These are phyloP conservation scores for Guyanaporus albipodus DNA, from an alignment of 768 basidiomycete species.

Conservation along the genomic window DNA sequence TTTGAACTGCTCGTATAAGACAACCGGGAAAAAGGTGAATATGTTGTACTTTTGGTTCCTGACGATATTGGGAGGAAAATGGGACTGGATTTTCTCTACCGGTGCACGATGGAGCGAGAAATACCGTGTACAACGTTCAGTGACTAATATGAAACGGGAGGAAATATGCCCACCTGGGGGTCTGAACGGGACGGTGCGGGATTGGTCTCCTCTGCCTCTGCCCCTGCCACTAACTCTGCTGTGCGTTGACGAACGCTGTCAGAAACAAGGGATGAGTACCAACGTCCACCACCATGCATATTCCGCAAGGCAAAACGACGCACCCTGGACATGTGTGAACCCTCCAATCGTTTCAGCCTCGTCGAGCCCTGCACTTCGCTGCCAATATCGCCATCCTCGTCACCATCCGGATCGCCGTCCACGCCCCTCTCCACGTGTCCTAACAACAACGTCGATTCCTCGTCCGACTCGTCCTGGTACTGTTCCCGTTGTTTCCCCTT, in stretches of 20 bases:
- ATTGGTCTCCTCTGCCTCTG: slow-evolving; percentile 53
- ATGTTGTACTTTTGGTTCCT: slow-evolving; percentile 98
- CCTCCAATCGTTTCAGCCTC: slow-evolving; percentile 24
- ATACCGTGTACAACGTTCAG: not conserved
- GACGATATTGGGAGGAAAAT: slow-evolving; percentile 84
- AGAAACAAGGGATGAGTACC: not conserved
- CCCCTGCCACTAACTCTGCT: slow-evolving; percentile 9
- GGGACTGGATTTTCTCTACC: slow-evolving; percentile 65
- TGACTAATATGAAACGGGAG: no score
- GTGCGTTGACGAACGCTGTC: slow-evolving; percentile 23
- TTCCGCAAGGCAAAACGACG: slow-evolving; percentile 1
- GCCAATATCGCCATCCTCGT: slow-evolving; percentile 38
- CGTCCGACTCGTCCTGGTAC: slow-evolving; percentile 63
- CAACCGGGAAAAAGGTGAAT: slow-evolving; percentile 94
- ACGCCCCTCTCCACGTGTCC: slow-evolving; percentile 34
- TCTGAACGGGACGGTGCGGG: slow-evolving; percentile 73
- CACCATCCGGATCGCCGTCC: slow-evolving; percentile 35
- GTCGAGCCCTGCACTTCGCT: slow-evolving; percentile 28
- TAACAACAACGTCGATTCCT: slow-evolving; percentile 48
- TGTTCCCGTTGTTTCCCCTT: slow-evolving; percentile 47
- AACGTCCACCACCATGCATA: not conserved
- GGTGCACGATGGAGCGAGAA: not conserved
- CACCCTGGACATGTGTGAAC: slow-evolving; percentile 18
- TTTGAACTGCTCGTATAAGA: slow-evolving; percentile 99
- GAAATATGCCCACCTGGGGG: slow-evolving; percentile 52